These are phyloP conservation scores for Paramecium pentaurelia DNA, from an alignment of 73 alveolate species.

Conservation along the genomic window DNA sequence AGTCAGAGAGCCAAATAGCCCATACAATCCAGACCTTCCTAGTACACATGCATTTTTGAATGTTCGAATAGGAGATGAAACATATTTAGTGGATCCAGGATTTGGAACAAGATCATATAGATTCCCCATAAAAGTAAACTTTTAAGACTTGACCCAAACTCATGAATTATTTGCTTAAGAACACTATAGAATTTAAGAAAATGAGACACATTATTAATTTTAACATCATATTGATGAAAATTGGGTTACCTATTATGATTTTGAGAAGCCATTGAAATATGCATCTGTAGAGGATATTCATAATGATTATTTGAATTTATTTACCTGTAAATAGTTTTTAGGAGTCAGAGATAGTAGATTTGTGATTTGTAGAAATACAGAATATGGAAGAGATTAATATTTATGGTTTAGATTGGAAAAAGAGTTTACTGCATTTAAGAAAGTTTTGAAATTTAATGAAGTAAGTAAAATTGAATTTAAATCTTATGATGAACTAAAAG, in stretches of 20 bases:
- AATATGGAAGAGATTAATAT: neutral
- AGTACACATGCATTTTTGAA: neutral
- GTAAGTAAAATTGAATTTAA: neutral
- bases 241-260: conserved; percentile 8
- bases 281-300: neutral
- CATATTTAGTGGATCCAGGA: neutral
- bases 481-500: neutral
- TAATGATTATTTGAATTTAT: neutral
- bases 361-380: neutral
- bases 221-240: neutral
- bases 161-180: neutral
- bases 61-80: neutral
- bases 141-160: neutral
- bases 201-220: neutral
- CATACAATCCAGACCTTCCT: neutral
- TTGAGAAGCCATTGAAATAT: neutral
- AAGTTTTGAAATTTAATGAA: neutral
- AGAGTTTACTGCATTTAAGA: neutral
- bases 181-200: neutral
- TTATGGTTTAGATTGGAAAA: neutral
- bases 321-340: neutral
- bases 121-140: neutral
- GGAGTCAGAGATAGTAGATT: neutral
- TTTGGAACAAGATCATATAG: neutral
- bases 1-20: neutral